Conservation (phyloP, 768 basidiomycete species). For the Hericium alpestre region DNA sequence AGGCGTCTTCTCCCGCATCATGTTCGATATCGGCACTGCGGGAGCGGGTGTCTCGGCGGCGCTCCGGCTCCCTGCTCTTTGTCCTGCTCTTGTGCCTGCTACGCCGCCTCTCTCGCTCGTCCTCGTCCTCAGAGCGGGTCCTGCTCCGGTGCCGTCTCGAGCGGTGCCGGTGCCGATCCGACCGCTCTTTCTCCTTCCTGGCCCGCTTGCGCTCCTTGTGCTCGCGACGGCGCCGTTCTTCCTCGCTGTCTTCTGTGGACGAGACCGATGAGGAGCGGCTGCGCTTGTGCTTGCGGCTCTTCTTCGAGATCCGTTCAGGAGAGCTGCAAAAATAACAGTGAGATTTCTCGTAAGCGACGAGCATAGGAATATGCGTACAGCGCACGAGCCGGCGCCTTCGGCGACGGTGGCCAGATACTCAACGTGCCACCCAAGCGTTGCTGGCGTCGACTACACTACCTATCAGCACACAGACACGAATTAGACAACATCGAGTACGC, state of each 20-base stretch:
- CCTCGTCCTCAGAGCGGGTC: slow-evolving; percentile 18
- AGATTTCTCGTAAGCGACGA: neutral
- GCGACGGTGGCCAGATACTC: slow-evolving; percentile 77
- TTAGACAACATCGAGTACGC: slow-evolving; percentile 14
- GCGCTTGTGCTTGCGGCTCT: slow-evolving; percentile 44
- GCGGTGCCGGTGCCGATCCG: slow-evolving; percentile 23
- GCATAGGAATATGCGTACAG: slow-evolving; percentile 31
- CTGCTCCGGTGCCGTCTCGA: slow-evolving; percentile 3
- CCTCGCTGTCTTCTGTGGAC: slow-evolving; percentile 38
- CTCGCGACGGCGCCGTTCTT: slow-evolving; percentile 45
- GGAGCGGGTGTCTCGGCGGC: slow-evolving; percentile 5
- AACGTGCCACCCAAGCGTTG: slow-evolving; percentile 50
- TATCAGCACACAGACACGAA: neutral
- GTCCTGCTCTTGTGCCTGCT: slow-evolving; percentile 23
- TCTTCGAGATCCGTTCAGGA: slow-evolving; percentile 39
- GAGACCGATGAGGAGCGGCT: slow-evolving; percentile 34
- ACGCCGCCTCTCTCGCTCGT: slow-evolving; percentile 13
- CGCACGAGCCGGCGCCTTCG: slow-evolving; percentile 51
- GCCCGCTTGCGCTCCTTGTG: slow-evolving; percentile 51
- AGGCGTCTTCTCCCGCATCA: slow-evolving; percentile 41
- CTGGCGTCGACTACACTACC: slow-evolving; percentile 47
- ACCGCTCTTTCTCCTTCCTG: slow-evolving; percentile 37
- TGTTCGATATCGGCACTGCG: slow-evolving; percentile 12
- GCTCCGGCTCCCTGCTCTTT: slow-evolving; percentile 17
- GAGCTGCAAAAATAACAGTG: slow-evolving; percentile 31